Percentiles rank a stretch among this genome's conserved stretches.
Conservation (phyloP, 1,284 basidiomycete species). For the Malassezia vespertilionis region DNA sequence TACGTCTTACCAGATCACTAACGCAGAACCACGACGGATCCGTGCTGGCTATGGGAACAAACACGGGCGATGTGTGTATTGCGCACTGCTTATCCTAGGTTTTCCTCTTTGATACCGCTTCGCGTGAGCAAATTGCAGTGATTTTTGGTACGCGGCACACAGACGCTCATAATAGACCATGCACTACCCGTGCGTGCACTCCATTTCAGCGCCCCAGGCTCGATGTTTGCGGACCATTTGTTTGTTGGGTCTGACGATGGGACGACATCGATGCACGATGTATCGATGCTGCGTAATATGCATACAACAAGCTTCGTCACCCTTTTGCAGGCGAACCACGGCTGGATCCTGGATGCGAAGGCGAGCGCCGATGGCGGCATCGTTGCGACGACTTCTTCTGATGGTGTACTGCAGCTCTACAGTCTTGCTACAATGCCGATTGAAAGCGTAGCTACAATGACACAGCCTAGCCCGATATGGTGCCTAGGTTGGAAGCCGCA, state of each 20-base stretch:
- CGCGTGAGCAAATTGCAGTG: background rate
- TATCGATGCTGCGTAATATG: constrained; percentile 9
- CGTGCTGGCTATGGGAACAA: constrained; percentile 11
- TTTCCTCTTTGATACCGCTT: constrained; percentile 2
- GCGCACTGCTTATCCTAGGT: background rate
- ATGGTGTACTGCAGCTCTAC: constrained; percentile 8
- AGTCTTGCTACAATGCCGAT: constrained; percentile 12
- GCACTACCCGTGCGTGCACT: constrained; percentile 12
- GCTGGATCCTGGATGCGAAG: constrained; percentile 14
- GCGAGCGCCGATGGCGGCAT: constrained; percentile 11
- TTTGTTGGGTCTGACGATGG: constrained; percentile 15
- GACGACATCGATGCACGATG: constrained; percentile 11
- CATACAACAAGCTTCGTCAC: constrained; percentile 3
- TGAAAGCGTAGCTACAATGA: background rate
- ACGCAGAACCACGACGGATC: constrained; percentile 13
- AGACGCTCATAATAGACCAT: constrained; percentile 4
- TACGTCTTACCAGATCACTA: background rate
- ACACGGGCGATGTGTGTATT: constrained; percentile 2
- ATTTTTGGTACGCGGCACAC: background rate
- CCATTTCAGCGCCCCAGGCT: constrained; percentile 3
- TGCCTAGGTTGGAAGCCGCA: constrained; percentile 7
- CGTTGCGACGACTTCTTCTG: constrained; percentile 10
- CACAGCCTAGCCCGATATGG: constrained; percentile 10
- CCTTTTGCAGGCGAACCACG: constrained; percentile 12
- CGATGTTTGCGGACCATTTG: constrained; percentile 4